These are phyloP conservation scores for Paulownia fortunei DNA, from an alignment of 257 asterid genomes.

Conservation along the genomic window DNA sequence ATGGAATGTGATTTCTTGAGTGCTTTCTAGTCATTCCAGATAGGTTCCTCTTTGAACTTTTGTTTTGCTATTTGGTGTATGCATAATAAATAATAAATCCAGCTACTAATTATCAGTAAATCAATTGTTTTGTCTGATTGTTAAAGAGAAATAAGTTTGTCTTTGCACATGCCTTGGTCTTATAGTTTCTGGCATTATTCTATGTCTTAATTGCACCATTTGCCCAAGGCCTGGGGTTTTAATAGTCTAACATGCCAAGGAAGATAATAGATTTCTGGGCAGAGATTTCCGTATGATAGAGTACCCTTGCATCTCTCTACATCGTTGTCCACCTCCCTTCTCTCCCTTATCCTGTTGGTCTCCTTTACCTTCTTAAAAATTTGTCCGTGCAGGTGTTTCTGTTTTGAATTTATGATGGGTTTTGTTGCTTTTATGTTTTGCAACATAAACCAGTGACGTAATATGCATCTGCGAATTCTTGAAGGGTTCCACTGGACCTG, in stretches of 20 bases:
- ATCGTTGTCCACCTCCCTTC: neutral
- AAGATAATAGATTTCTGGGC: neutral
- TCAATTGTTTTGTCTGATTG: neutral
- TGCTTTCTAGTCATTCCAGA: neutral
- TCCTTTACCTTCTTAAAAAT: neutral
- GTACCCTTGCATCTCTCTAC: neutral
- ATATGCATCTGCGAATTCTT: constrained; percentile 4
- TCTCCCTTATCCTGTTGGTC: neutral
- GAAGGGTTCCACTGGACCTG: neutral
- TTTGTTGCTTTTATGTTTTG: neutral
- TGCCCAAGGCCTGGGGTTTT: neutral
- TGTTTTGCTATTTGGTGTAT: constrained; percentile 12
- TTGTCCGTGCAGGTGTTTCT: neutral
- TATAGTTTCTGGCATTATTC: neutral
- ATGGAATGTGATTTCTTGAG: neutral
- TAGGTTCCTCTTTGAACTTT: neutral
- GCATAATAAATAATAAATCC: neutral
- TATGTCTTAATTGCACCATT: neutral
- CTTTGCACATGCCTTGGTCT: neutral
- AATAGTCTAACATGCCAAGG: neutral
- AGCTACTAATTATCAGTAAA: neutral
- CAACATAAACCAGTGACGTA: neutral
- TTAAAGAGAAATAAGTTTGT: constrained; percentile 5
- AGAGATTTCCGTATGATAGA: neutral
- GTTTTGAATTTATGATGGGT: constrained; percentile 1